Base-by-base conservation (phyloP, 768 basidiomycete genomes). In the Suillus americanus region DNA sequence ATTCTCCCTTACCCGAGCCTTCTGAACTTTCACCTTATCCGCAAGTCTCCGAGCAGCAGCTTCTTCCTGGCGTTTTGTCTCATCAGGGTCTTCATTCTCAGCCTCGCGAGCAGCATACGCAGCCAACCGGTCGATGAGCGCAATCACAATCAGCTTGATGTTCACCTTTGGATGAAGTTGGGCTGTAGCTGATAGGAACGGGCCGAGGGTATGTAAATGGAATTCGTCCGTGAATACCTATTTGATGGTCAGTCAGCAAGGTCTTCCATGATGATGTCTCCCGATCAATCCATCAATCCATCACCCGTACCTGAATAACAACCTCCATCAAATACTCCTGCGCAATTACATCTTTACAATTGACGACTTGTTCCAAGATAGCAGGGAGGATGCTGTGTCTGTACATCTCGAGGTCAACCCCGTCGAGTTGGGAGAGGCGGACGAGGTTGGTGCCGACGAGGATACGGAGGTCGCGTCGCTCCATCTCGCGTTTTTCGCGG, bases 281-380 rank as follows among this genome's bases (percentile, higher is more conserved):
- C 8, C 28, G 9, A 28, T 51, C 25, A 2, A 51, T n/a, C 45
- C n/a, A 46, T 46, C 43, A 20, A n/a, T 9, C 3, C 9, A 46
- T 7, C 23, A 23, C 13, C 13, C 48, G 48, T 64, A 92, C 94
- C 83, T 99, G 97, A 69, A 99, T 99, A 66, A 99, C 95, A 12
- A 99, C 97, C 76, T 99, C 97, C 97, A 99, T 99, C 54, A 99
- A 77, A 76, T 99, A 99, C 74, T 99, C 97, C 75, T 99, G 97
- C 0, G 97, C 97, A 65, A 99, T 99, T 53, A 96, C 92, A 73
- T 99, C 97, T 75, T 97, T 97, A 79, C 97, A 99, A 72, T 91
- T 97, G 65, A 99, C 97, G 60, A 99, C 92, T 77, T 99, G 97
- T 79, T 99, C 95, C 61, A 99, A 79, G 62, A 99, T 89, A 66